Evolutionary conservation across 768 basidiomycete species (phyloP), one percentile per base, ranked within the genome.

Genomic region (Leccinum broughii): DNA sequence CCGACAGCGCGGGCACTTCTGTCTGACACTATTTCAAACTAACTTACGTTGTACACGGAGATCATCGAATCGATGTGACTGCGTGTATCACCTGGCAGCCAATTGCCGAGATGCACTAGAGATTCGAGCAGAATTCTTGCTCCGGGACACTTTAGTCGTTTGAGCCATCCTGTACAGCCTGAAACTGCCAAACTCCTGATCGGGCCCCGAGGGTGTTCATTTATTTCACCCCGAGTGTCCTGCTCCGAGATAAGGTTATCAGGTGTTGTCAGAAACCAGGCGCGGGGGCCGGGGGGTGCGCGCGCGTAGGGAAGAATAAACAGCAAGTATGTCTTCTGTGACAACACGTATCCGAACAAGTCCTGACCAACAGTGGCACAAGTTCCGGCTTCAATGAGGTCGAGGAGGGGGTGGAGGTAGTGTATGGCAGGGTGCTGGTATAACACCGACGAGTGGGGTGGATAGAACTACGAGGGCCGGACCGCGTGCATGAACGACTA

Each of bases 11-110:
- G 49, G n/a, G 14, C 24, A 14, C 14, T 50, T 49, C 48, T n/a
- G 13, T 24, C 24, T 22, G 22, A 22, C 24, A 50, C 22, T 44
- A 58, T 41, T 56, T 28, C 15, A 54, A 56, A 32, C 22, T 5
- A 48, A n/a, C 26, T 13, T 64, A 50, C 22, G 48, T 20, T 22
- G 32, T 32, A n/a, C 1, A 34, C 63, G 63, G 63, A 60, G 17
- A 51, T 35, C 34, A 35, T 35, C 6, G 48, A 14, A 49, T 49
- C 22, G 22, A 49, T 51, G 8, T 8, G 49, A 51, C 50, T 26
- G n/a, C 17, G 30, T 1, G 41, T n/a, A 13, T 35, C 13, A 35
- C 11, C 34, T 35, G 34, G 34, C 34, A 34, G 34, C 34, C 34
- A 35, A 13, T 37, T 49, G 26, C 48, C 20, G 17, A 30, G 3